Evolutionary conservation across 225 moss, liverwort and hornwort genomes (phyloP), one percentile per base, ranked within the genome.

Genomic region (Physcomitrium patens): DNA sequence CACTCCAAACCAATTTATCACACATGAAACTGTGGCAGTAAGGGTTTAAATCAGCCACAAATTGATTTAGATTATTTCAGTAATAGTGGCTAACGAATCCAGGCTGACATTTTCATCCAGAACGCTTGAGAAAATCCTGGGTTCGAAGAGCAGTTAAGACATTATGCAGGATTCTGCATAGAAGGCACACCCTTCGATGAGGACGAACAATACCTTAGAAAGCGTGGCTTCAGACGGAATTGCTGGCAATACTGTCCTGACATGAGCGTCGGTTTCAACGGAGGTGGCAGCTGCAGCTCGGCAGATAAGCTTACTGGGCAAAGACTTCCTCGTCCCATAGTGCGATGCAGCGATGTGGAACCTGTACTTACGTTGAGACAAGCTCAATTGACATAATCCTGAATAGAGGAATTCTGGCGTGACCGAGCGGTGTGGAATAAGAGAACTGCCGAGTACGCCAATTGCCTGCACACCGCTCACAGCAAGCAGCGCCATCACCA

Each of bases 171-270:
- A 62, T 28, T 63, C 69, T 1, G 27, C 24, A 23, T 13, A 22
- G 1, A 58, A 12, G 16, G 10, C 18, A 5, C 10, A 48, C 20
- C 48, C 24, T 51, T 12, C 37, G 28, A 49, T 45, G 14, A 55
- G 12, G 28, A 22, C 60, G 57, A 54, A 13, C 45, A 19, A 15
- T 48, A 74, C 87, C 82, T 85, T 83, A 56, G 73, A 63, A 83
- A 88, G 85, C 11, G 88, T 85, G 23, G 88, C 88, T 67, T 88
- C 85, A 0, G 82, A 76, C 54, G 88, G 88, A 3, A 85, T 80
- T 19, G 73, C 20, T 15, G 85, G 80, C 18, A 84, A 70, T 53
- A 71, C 45, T 17, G 46, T 74, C 66, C 47, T 81, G 41, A 81
- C 80, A 73, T 54, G 77, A 8, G 61, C 61, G 50, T 77, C 72